phyloP scores from a whole-genome alignment of 2,329 filamentous ascomycete genomes.

The Cladosporium sp. region DNA sequence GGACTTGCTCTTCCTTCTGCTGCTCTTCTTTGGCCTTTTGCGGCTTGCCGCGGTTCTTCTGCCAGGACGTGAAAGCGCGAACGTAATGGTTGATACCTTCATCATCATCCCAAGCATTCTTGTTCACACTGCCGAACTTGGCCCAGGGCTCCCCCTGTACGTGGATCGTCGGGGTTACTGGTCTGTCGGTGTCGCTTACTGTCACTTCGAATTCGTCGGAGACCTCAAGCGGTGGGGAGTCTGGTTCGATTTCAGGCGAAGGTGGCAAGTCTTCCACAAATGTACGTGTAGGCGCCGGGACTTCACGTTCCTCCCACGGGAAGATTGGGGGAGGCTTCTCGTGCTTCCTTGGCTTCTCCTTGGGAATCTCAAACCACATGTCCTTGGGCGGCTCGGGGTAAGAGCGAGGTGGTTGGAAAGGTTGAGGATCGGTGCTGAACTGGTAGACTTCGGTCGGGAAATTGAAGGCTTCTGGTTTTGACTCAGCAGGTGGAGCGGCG shows the following conservation, averaged over 20 bases:
- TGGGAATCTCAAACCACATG: slow-evolving; percentile 84
- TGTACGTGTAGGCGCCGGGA: slow-evolving; percentile 63
- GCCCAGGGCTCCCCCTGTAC: slow-evolving; percentile 63
- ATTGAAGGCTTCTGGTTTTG: slow-evolving; percentile 80
- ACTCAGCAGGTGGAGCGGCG: slow-evolving; percentile 61
- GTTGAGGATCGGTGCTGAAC: slow-evolving; percentile 74
- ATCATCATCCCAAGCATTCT: slow-evolving; percentile 90
- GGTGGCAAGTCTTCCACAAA: slow-evolving; percentile 58
- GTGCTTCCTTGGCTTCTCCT: slow-evolving; percentile 55
- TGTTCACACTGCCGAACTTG: slow-evolving; percentile 62
- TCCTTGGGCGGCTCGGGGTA: slow-evolving; percentile 83
- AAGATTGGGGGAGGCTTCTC: slow-evolving; percentile 71
- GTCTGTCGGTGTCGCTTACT: slow-evolving; percentile 25
- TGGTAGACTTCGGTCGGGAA: slow-evolving; percentile 76
- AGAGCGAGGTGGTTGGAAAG: slow-evolving; percentile 73
- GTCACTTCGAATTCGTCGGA: slow-evolving; percentile 34
- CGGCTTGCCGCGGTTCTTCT: slow-evolving; percentile 55
- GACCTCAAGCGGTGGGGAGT: slow-evolving; percentile 19
- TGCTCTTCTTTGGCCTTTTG: slow-evolving; percentile 16
- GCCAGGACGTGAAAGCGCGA: slow-evolving; percentile 64
- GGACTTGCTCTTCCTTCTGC: slow-evolving; percentile 19
- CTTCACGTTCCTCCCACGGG: slow-evolving; percentile 78
- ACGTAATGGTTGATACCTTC: slow-evolving; percentile 88
- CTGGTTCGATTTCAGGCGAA: slow-evolving; percentile 23
- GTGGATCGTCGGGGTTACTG: slow-evolving; percentile 49